Evolutionary conservation across 164 flowering plant species (phyloP), one percentile per base, ranked within the genome.

Genomic region (Vitis amurensis): DNA sequence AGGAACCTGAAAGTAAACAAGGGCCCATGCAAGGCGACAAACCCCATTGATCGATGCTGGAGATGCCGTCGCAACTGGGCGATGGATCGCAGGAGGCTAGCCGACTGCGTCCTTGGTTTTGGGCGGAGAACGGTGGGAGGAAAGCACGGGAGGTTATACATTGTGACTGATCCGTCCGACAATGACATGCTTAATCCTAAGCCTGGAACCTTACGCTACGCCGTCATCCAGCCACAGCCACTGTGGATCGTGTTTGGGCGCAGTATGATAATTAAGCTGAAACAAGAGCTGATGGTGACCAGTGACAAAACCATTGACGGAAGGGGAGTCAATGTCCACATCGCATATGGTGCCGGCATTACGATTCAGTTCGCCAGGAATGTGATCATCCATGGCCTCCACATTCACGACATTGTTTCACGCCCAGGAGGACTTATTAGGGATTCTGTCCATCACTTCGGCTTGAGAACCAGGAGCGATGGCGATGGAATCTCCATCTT

Each of bases 1-100:
- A 68, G 70, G 55, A 74, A 65, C 47, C 47, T 12, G 16, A 15
- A 7, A 12, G 16, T 15, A 14, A 31, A 31, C 48, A 37, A 61
- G 16, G 9, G 37, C 15, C 15, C 11, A 9, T 1, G 8, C n/a
- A 19, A 4, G 75, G 75, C 10, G 0, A 49, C 53, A 1, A 74
- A 74, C 66, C 73, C 77, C 13, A 74, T 74, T 13, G 77, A 74
- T 65, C 60, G 59, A 4, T 69, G 77, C 69, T 74, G 77, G 73
- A 31, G 77, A 8, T 63, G 73, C 49, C 60, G 64, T 30, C 69
- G n/a, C 31, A 65, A 69, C 8, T 74, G 77, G 77, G 69, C 27
- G 37, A 11, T 6, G 44, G 69, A 74, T 50, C 64, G 77, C 3
- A 51, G 68, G 51, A 55, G 69, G 0, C 65, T 74, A 6, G 77